Percentiles rank a stretch among this genome's conserved stretches.
These are phyloP conservation scores for Candida alai DNA, from an alignment of 805 yeast species.

Conservation along the genomic window DNA sequence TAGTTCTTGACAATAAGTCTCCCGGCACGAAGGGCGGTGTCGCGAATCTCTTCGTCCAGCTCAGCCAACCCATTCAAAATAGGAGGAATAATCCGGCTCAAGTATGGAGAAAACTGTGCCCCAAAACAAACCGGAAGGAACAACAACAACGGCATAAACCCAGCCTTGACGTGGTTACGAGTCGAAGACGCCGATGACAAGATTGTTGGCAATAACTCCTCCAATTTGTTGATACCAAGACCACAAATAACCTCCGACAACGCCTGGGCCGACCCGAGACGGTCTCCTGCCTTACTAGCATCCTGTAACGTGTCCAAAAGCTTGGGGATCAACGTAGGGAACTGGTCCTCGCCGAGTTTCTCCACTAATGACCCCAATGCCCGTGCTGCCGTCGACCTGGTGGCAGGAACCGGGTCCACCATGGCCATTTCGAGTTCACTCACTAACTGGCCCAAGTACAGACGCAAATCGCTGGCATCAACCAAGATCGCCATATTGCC, in stretches of 20 bases:
- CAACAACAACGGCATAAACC: slow-evolving; percentile 83
- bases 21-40: slow-evolving; percentile 88
- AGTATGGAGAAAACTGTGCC: slow-evolving; percentile 83
- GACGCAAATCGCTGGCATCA: slow-evolving; percentile 78
- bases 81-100: slow-evolving; percentile 84
- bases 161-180: slow-evolving; percentile 78
- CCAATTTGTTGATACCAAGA: slow-evolving; percentile 81
- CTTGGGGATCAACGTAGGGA: slow-evolving; percentile 87
- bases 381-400: slow-evolving; percentile 96
- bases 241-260: slow-evolving; percentile 92
- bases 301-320: slow-evolving; percentile 74
- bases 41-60: slow-evolving; percentile 78
- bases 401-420: slow-evolving; percentile 98
- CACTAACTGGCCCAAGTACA: slow-evolving; percentile 75
- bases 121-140: slow-evolving; percentile 96
- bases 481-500: slow-evolving; percentile 98
- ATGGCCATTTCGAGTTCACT: slow-evolving; percentile 85
- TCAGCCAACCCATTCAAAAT: slow-evolving; percentile 91
- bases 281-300: slow-evolving; percentile 77
- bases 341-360: slow-evolving; percentile 90
- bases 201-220: slow-evolving; percentile 80
- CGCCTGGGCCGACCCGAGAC: slow-evolving; percentile 97
- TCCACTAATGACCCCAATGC: slow-evolving; percentile 96
- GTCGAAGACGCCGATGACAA: slow-evolving; percentile 64
- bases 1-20: slow-evolving; percentile 86